Percentiles rank a stretch among this genome's conserved stretches.
Conservation (phyloP, 192 early-diverging fungal genomes). For the Phycomyces nitens region DNA sequence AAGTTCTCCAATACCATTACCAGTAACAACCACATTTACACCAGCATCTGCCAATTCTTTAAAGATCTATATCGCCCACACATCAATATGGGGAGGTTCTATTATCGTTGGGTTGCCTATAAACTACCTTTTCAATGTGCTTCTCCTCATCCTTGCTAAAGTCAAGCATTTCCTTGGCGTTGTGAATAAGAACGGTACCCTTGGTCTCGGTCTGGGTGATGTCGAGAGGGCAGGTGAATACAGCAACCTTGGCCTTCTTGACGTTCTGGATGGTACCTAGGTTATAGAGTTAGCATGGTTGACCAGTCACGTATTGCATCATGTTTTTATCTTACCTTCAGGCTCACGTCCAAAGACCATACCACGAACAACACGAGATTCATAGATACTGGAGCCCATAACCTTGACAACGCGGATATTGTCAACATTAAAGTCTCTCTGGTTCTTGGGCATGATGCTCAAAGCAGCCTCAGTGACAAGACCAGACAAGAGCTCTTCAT, state of each 20-base stretch:
- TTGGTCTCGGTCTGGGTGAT: constrained; percentile 95
- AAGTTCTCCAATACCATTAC: constrained; percentile 86
- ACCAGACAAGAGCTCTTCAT: constrained; percentile 81
- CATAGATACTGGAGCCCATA: constrained; percentile 85
- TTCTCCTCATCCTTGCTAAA: constrained; percentile 95
- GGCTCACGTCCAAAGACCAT: constrained; percentile 97
- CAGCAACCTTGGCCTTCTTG: constrained; percentile 87
- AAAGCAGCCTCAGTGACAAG: constrained; percentile 83
- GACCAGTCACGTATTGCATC: too few relatives aligned
- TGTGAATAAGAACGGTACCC: constrained; percentile 97
- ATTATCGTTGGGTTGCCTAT: neutral
- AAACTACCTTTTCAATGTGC: constrained; percentile 66
- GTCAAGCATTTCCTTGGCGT: constrained; percentile 92
- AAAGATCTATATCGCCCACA: constrained; percentile 51
- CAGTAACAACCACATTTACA: constrained; percentile 89
- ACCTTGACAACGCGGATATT: constrained; percentile 96
- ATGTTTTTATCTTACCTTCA: constrained; percentile 55
- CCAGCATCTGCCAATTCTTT: constrained; percentile 88
- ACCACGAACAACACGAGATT: constrained; percentile 86
- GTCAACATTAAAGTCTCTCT: constrained; percentile 91
- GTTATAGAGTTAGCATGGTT: too few relatives aligned
- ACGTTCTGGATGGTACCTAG: constrained; percentile 62
- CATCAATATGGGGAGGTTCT: too few relatives aligned
- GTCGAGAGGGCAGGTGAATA: constrained; percentile 93
- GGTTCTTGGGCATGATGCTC: constrained; percentile 87